Evolutionary conservation across 768 basidiomycete genomes (phyloP).

Genomic region (Trametes villosa): DNA sequence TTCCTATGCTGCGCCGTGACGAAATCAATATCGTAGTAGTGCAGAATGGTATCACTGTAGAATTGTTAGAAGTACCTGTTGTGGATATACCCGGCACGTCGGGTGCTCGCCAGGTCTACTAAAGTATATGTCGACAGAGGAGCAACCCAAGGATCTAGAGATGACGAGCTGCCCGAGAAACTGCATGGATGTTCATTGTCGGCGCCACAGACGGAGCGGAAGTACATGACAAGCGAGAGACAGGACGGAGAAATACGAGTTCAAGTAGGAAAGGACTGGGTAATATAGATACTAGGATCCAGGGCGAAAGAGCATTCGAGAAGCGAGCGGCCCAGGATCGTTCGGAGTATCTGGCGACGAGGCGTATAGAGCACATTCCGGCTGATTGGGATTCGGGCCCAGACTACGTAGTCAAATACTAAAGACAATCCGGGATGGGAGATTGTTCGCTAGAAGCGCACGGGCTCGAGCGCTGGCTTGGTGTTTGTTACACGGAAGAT

Average conservation of each 20-base stretch:
- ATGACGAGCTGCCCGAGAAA: conserved; percentile 24
- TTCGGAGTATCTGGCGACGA: conserved; percentile 26
- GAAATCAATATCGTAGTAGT: no score
- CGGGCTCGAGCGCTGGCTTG: conserved; percentile 7
- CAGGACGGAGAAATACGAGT: conserved; percentile 18
- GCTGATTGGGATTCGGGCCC: conserved; percentile 19
- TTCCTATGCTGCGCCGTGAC: no score
- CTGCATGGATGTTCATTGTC: conserved; percentile 39
- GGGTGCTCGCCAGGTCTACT: conserved; percentile 16
- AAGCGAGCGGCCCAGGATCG: conserved; percentile 19
- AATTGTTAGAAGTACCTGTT: conserved; percentile 2
- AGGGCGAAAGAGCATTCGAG: conserved; percentile 2
- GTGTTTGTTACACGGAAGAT: not conserved
- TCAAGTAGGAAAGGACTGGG: conserved; percentile 25
- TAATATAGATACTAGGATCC: conserved; percentile 26
- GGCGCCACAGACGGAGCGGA: conserved; percentile 21
- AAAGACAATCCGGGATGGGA: conserved; percentile 33
- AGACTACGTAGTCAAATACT: conserved; percentile 37
- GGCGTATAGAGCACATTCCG: conserved; percentile 29
- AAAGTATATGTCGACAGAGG: conserved; percentile 3
- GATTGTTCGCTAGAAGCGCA: conserved; percentile 28
- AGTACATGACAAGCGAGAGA: conserved; percentile 18
- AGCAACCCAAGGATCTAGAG: conserved; percentile 16
- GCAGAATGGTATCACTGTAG: no score
- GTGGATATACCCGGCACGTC: not conserved